These are phyloP conservation scores for Eimeria sp. DNA, from an alignment of 169 alveolate genomes.

Conservation along the genomic window DNA sequence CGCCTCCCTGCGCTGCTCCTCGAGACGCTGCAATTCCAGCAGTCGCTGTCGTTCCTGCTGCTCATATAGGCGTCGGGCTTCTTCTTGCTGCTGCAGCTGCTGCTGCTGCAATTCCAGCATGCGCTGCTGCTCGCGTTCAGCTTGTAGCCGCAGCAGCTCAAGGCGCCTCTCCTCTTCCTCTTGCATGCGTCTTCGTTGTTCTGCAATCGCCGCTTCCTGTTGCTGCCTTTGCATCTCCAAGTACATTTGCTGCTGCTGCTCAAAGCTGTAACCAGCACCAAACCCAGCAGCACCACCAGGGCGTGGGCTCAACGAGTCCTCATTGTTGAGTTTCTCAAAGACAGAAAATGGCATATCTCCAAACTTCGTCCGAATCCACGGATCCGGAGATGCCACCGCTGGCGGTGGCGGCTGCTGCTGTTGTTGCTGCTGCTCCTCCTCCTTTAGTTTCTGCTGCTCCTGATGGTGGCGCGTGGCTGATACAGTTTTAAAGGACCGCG, in stretches of 20 bases:
- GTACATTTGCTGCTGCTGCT: slow-evolving; percentile 1
- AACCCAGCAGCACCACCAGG: neutral
- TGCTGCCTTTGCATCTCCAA: neutral
- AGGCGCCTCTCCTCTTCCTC: neutral
- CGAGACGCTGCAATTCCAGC: slow-evolving; percentile 3
- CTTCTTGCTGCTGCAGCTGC: slow-evolving; percentile 36
- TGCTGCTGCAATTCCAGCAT: neutral
- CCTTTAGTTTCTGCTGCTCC: neutral
- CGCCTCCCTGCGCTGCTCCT: slow-evolving; percentile 20
- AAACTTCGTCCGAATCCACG: slow-evolving; percentile 42
- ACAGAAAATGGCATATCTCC: slow-evolving; percentile 56
- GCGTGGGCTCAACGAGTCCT: neutral
- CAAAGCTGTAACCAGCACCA: neutral
- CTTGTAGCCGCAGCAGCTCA: neutral
- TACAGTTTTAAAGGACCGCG: neutral
- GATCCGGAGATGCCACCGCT: slow-evolving; percentile 6
- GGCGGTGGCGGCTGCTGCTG: slow-evolving; percentile 30
- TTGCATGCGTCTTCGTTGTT: neutral
- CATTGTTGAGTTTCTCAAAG: slow-evolving; percentile 63
- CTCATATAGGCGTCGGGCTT: slow-evolving; percentile 8
- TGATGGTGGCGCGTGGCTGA: neutral
- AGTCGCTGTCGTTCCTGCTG: slow-evolving; percentile 28
- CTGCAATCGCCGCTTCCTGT: neutral
- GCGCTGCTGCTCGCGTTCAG: neutral
- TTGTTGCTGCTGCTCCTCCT: slow-evolving; percentile 8